phyloP scores from a whole-genome alignment of 2,329 filamentous ascomycete genomes.

The Phoma sp. region DNA sequence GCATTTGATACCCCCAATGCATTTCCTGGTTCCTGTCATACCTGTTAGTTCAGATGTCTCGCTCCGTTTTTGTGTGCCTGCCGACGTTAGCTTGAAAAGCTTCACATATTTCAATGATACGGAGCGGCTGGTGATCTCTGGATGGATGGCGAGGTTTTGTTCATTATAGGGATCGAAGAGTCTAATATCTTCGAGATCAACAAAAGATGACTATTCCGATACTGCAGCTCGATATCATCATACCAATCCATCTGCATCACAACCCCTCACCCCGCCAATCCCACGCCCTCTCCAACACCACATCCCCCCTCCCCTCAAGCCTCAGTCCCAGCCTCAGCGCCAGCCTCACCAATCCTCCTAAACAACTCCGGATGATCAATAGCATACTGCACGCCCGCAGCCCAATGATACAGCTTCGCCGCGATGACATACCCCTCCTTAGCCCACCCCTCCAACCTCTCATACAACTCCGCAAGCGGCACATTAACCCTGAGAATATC shows the following conservation, averaged over 20 bases:
- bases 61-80: too few relatives aligned
- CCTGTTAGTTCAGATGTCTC: too few relatives aligned
- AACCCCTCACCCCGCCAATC: too few relatives aligned
- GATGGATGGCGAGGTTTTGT: too few relatives aligned
- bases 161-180: too few relatives aligned
- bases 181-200: too few relatives aligned
- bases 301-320: background rate
- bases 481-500: slow-evolving; percentile 36
- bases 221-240: too few relatives aligned
- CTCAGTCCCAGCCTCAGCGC: slow-evolving; percentile 7
- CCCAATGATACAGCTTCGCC: slow-evolving; percentile 39
- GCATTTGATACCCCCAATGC: slow-evolving; percentile 7
- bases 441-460: slow-evolving; percentile 28
- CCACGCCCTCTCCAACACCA: background rate
- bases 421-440: slow-evolving; percentile 35
- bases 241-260: too few relatives aligned
- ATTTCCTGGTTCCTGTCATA: background rate
- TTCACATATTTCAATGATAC: too few relatives aligned
- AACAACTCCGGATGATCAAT: slow-evolving; percentile 34
- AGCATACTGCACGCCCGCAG: slow-evolving; percentile 34
- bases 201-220: too few relatives aligned
- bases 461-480: slow-evolving; percentile 31
- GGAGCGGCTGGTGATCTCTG: too few relatives aligned
- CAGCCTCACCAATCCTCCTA: slow-evolving; percentile 13
- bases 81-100: too few relatives aligned